A percentile compares a stretch with the other conserved stretches of the same genome.
These are phyloP conservation scores for Phytopythium sindhum DNA, from an alignment of 352 stramenopile genomes.

Conservation along the genomic window DNA sequence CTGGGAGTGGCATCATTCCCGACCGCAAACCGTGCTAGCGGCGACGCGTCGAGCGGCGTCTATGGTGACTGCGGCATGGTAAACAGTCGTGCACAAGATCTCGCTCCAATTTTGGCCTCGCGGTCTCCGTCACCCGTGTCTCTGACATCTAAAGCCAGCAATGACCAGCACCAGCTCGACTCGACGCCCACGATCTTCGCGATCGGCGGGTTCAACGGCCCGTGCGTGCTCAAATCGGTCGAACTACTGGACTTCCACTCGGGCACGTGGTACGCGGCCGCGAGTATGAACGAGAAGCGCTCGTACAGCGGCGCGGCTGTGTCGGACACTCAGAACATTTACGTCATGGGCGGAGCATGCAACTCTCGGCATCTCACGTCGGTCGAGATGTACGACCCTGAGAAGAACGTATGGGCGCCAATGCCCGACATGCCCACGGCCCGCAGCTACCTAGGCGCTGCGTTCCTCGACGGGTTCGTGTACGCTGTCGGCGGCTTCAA, in stretches of 20 bases:
- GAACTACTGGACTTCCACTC: slow-evolving; percentile 70
- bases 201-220: slow-evolving; percentile 67
- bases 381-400: slow-evolving; percentile 54
- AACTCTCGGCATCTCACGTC: slow-evolving; percentile 55
- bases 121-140: not conserved
- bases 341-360: slow-evolving; percentile 59
- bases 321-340: slow-evolving; percentile 40
- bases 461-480: slow-evolving; percentile 41
- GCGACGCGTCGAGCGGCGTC: not conserved
- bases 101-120: not conserved
- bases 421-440: slow-evolving; percentile 55
- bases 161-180: not conserved
- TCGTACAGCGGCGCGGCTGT: slow-evolving; percentile 65
- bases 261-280: slow-evolving; percentile 49
- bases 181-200: slow-evolving; percentile 59
- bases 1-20: not conserved
- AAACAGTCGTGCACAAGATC: not conserved
- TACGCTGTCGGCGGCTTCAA: slow-evolving; percentile 76
- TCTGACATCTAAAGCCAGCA: not conserved
- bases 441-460: slow-evolving; percentile 61
- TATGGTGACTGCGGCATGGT: slow-evolving; percentile 7
- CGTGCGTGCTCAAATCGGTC: slow-evolving; percentile 45
- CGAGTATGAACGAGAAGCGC: slow-evolving; percentile 46
- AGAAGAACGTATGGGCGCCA: slow-evolving; percentile 42
- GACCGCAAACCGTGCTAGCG: not conserved